These are phyloP conservation scores for Vicia villosa DNA, from an alignment of 306 rosid genomes.

Conservation along the genomic window DNA sequence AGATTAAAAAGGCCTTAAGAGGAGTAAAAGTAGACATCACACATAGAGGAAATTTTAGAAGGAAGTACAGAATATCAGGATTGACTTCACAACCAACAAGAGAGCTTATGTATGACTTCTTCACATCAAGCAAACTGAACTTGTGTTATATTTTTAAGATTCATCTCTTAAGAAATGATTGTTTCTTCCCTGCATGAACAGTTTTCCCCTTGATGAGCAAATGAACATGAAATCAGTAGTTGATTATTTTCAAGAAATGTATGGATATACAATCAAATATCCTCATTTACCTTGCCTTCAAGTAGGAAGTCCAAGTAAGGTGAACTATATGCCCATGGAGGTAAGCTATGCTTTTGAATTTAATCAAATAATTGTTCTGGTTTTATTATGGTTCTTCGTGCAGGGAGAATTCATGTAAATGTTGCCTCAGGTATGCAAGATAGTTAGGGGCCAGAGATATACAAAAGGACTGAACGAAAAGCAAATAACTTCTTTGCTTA, in stretches of 20 bases:
- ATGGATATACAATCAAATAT: constrained; percentile 48
- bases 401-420: constrained; percentile 23
- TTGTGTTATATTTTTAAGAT: not conserved
- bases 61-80: constrained; percentile 58
- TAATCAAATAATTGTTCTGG: not conserved
- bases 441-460: constrained; percentile 48
- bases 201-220: constrained; percentile 60
- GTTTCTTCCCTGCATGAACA: constrained; percentile 15
- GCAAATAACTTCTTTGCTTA: constrained; percentile 49
- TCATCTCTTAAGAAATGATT: constrained; percentile 1
- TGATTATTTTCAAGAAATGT: constrained; percentile 54
- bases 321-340: constrained; percentile 53
- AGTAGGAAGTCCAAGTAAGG: constrained; percentile 48
- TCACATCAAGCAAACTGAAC: constrained; percentile 3
- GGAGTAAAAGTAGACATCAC: constrained; percentile 61
- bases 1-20: constrained; percentile 55
- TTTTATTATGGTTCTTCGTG: not conserved
- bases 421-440: constrained; percentile 43
- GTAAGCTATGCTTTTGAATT: constrained; percentile 30
- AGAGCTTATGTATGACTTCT: constrained; percentile 48
- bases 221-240: constrained; percentile 61
- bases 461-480: constrained; percentile 45
- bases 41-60: constrained; percentile 51
- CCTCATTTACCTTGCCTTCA: constrained; percentile 51
- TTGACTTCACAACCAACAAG: constrained; percentile 56